phyloP scores from a whole-genome alignment of 768 basidiomycete genomes.

The Rhizopogon sp. region DNA sequence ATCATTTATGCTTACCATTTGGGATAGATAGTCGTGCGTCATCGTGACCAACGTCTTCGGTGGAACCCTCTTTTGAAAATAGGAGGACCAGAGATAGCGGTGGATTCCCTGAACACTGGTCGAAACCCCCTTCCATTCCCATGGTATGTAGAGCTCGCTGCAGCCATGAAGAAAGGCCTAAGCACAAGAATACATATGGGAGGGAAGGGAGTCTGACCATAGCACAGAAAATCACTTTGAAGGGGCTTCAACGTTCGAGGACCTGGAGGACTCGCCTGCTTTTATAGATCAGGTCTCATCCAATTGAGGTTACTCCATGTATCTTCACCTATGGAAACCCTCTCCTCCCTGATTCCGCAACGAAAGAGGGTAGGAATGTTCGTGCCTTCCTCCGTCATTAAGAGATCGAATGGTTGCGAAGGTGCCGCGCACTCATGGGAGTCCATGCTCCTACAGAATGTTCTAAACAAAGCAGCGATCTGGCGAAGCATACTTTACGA shows the following conservation, averaged over 20 bases:
- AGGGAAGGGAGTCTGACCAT: slow-evolving; percentile 22
- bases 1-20: background rate
- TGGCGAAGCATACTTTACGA: background rate
- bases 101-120: slow-evolving; percentile 16
- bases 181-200: slow-evolving; percentile 23
- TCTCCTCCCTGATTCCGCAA: background rate
- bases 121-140: slow-evolving; percentile 42
- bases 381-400: background rate
- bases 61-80: slow-evolving; percentile 1
- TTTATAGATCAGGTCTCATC: background rate
- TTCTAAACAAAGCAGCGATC: background rate
- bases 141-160: slow-evolving; percentile 35
- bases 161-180: slow-evolving; percentile 25
- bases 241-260: background rate
- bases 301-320: background rate
- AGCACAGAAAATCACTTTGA: slow-evolving; percentile 11
- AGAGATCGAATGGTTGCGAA: background rate
- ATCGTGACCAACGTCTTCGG: background rate
- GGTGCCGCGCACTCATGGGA: background rate
- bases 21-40: background rate
- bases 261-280: background rate
- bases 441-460: background rate
- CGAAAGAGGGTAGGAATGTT: background rate
- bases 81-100: background rate
- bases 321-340: background rate